Evolutionary conservation across 2,329 filamentous ascomycete genomes (phyloP).

Genomic region (Epichloe amarillans): DNA sequence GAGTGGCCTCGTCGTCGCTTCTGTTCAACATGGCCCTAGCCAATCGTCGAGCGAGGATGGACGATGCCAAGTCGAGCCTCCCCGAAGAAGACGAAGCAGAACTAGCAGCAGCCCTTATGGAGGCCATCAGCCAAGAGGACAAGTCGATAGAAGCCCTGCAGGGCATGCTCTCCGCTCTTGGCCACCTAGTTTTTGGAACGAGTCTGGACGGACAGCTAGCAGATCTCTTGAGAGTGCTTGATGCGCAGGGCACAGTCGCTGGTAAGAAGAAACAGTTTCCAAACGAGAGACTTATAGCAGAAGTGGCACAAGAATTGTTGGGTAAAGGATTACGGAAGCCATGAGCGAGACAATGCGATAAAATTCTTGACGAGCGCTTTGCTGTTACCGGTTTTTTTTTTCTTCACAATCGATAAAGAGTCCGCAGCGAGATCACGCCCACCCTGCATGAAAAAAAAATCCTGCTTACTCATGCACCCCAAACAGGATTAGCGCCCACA

Average conservation of each 20-base stretch:
- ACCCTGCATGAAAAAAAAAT: background rate
- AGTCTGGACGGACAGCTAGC: conserved; percentile 60
- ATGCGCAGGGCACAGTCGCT: conserved; percentile 52
- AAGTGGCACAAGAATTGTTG: conserved; percentile 39
- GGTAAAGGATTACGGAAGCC: conserved; percentile 33
- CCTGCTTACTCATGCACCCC: conserved; percentile 1
- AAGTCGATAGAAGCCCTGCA: conserved; percentile 58
- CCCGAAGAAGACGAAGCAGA: conserved; percentile 64
- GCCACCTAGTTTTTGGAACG: conserved; percentile 60
- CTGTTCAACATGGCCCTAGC: conserved; percentile 69
- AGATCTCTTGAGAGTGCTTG: conserved; percentile 67
- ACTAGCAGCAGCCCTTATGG: conserved; percentile 65
- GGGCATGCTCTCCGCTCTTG: conserved; percentile 63
- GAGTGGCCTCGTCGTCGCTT: conserved; percentile 70
- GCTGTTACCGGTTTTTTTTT: too few species aligned
- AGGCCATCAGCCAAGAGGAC: conserved; percentile 50
- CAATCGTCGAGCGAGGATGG: conserved; percentile 51
- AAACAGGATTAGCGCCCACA: conserved; percentile 11
- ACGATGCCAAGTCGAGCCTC: conserved; percentile 43
- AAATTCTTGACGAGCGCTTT: too few species aligned
- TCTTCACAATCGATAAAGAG: background rate
- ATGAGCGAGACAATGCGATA: conserved; percentile 4
- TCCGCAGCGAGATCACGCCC: too few species aligned
- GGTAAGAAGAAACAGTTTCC: conserved; percentile 44
- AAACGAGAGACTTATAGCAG: conserved; percentile 41